Conservation (phyloP, 768 basidiomycete genomes). For the Calvatia gigantea region DNA sequence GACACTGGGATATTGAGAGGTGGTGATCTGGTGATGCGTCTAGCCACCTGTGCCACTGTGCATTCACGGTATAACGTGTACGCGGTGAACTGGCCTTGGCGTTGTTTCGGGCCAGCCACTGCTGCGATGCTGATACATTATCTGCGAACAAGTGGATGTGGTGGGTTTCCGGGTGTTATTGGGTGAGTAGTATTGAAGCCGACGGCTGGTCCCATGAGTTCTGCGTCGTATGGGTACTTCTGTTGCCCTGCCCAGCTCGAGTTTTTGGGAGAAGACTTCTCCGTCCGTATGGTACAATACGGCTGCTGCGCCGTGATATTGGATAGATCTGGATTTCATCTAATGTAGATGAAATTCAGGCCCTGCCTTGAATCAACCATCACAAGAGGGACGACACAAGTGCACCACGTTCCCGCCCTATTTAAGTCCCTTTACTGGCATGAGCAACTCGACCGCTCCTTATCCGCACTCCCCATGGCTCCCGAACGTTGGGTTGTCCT, state of each 20-base stretch:
- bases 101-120: slow-evolving; percentile 17
- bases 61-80: slow-evolving; percentile 14
- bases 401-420: too few relatives aligned
- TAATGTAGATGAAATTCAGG: too few relatives aligned
- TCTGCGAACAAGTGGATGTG: slow-evolving; percentile 23
- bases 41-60: slow-evolving; percentile 12
- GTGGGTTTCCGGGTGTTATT: slow-evolving; percentile 1
- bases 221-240: slow-evolving; percentile 7
- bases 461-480: not conserved
- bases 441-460: not conserved
- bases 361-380: too few relatives aligned
- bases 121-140: slow-evolving; percentile 20
- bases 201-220: not conserved
- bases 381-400: too few relatives aligned
- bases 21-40: not conserved
- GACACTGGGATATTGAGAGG: slow-evolving; percentile 20
- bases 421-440: not conserved
- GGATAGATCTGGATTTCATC: too few relatives aligned
- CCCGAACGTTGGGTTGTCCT: slow-evolving; percentile 24
- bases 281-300: not conserved
- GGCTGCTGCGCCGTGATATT: not conserved
- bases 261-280: not conserved
- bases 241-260: not conserved
- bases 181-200: not conserved
- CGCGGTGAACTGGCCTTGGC: slow-evolving; percentile 18